These are phyloP conservation scores for Protostelium mycophagum DNA, from an alignment of 78 protist genomes.

Conservation along the genomic window DNA sequence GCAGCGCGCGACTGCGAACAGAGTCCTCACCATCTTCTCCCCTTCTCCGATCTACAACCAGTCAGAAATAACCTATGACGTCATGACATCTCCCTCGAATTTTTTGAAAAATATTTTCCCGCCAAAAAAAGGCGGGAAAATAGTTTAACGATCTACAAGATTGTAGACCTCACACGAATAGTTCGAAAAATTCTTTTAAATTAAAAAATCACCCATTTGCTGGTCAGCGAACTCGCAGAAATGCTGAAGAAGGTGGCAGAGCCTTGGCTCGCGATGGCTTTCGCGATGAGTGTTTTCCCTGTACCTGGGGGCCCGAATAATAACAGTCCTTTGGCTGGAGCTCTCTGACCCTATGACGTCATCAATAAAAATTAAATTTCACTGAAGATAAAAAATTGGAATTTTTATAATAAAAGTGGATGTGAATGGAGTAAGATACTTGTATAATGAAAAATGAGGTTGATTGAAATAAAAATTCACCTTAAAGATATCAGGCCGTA, in stretches of 20 bases:
- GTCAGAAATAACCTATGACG: neutral
- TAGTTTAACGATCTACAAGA: neutral
- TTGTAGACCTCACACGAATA: neutral
- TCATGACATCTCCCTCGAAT: no score
- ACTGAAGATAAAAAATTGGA: no score
- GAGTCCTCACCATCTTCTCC: conserved; percentile 78
- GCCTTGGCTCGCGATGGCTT: conserved; percentile 93
- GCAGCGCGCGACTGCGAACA: conserved; percentile 77
- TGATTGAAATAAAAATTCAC: neutral
- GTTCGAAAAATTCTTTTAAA: neutral
- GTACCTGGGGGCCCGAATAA: conserved; percentile 82
- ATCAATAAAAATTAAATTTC: neutral
- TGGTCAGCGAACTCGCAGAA: conserved; percentile 83
- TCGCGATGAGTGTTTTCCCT: conserved; percentile 79
- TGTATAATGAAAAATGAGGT: neutral
- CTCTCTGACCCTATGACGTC: conserved; percentile 30
- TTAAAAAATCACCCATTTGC: conserved; percentile 48
- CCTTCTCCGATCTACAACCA: conserved; percentile 66
- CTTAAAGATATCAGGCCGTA: conserved; percentile 51
- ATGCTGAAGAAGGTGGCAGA: conserved; percentile 92
- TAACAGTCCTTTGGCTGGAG: conserved; percentile 61
- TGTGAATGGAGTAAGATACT: no score
- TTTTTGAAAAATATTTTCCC: neutral
- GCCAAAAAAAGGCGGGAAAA: neutral
- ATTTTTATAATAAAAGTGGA: no score